Evolutionary conservation across 1,284 basidiomycete genomes (phyloP), one percentile per base, ranked within the genome.

Genomic region (Stygiomarasmius scandens): DNA sequence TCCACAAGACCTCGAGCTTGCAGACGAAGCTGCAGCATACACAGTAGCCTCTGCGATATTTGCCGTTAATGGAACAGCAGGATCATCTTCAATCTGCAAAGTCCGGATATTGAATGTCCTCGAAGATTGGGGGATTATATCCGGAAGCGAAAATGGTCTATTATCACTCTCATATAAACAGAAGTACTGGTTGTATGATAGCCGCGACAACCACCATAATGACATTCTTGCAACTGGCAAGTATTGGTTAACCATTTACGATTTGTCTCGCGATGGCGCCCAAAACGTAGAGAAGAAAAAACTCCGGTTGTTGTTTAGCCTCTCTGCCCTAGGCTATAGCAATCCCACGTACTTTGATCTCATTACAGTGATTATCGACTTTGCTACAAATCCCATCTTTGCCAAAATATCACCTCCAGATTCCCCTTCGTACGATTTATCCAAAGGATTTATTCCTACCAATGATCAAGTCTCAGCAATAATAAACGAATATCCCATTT

Each of bases 171-270:
- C n/a, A n/a, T n/a, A n/a, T n/a, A n/a, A n/a, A n/a, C n/a, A n/a
- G n/a, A n/a, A n/a, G n/a, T n/a, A n/a, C n/a, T n/a, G n/a, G n/a
- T n/a, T n/a, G n/a, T n/a, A n/a, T n/a, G n/a, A n/a, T n/a, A n/a
- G n/a, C n/a, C n/a, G n/a, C n/a, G n/a, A n/a, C n/a, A n/a, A n/a
- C n/a, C n/a, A n/a, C n/a, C n/a, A n/a, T n/a, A n/a, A n/a, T n/a
- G n/a, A n/a, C n/a, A n/a, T n/a, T n/a, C n/a, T n/a, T n/a, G n/a
- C n/a, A n/a, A n/a, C n/a, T n/a, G n/a, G n/a, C n/a, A 14, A 55
- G 3, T 47, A 27, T n/a, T 60, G 52, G 55, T 29, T 59, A 10
- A 27, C 51, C 23, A n/a, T 58, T 3, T 56, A 50, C 24, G 27
- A 55, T 34, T 41, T 58, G 8, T 41, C 8, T n/a, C 38, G 38